These are phyloP conservation scores for Fusarium devonianum DNA, from an alignment of 2,329 filamentous ascomycete species.

Conservation along the genomic window DNA sequence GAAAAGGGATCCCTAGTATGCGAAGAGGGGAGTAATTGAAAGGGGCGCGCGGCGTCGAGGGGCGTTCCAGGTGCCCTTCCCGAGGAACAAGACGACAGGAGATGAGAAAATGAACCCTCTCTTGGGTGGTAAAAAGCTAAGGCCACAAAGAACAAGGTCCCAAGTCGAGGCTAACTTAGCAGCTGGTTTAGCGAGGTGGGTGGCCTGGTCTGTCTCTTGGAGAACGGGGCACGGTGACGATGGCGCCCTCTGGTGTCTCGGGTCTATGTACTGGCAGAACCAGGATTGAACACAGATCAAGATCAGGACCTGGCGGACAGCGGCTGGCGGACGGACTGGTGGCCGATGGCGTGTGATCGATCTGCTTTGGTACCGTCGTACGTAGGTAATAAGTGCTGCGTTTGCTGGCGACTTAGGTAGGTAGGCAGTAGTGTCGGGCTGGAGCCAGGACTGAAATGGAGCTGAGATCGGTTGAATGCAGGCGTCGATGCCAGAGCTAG, in stretches of 20 bases:
- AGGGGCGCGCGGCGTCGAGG: constrained; percentile 34
- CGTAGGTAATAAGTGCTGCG: constrained; percentile 17
- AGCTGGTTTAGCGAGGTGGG: constrained; percentile 34
- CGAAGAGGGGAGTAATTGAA: constrained; percentile 28
- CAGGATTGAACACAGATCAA: constrained; percentile 35
- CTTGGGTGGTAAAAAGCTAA: constrained; percentile 42
- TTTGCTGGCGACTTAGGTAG: constrained; percentile 9
- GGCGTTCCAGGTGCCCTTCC: constrained; percentile 32
- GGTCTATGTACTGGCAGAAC: constrained; percentile 18
- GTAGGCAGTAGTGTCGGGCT: constrained; percentile 6
- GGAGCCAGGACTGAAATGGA: constrained; percentile 20
- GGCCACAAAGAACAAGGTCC: constrained; percentile 31
- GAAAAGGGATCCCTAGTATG: constrained; percentile 14
- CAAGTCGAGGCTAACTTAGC: constrained; percentile 28
- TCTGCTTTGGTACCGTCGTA: neutral
- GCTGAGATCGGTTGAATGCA: constrained; percentile 1
- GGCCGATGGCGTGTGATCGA: constrained; percentile 21
- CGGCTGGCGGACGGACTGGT: constrained; percentile 7
- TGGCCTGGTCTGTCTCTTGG: constrained; percentile 22
- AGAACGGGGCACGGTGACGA: constrained; percentile 37
- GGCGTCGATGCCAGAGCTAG: constrained; percentile 27
- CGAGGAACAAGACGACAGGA: constrained; percentile 35
- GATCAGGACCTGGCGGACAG: constrained; percentile 26
- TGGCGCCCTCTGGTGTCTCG: constrained; percentile 31
- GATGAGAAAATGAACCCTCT: constrained; percentile 38